Percentiles rank a stretch among this genome's conserved stretches.
Conservation (phyloP, 352 stramenopile species). For the Globisporangium sylvaticum region DNA sequence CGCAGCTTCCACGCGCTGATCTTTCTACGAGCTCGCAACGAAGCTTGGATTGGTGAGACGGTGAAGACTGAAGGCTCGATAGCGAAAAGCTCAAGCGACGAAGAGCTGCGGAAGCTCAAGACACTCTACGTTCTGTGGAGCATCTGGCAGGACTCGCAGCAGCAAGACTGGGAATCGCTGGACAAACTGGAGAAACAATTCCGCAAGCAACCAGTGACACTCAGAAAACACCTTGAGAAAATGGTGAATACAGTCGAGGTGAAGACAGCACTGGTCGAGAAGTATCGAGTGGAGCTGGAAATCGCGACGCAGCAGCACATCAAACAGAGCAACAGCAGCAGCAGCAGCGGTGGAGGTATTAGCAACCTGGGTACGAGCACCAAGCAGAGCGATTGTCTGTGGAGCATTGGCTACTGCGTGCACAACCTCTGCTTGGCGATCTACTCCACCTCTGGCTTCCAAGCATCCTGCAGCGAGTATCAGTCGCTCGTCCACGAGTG, state of each 20-base stretch:
- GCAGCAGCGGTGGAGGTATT: neutral
- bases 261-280: constrained; percentile 24
- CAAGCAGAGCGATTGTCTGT: neutral
- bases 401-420: constrained; percentile 40
- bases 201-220: constrained; percentile 20
- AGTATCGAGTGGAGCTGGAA: constrained; percentile 44
- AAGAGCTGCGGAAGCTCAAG: constrained; percentile 12
- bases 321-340: neutral
- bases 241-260: constrained; percentile 10
- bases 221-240: constrained; percentile 19
- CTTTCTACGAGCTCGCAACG: constrained; percentile 41
- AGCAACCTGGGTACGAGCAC: neutral
- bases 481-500: constrained; percentile 13
- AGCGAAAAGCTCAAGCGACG: neutral
- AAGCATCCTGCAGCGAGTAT: constrained; percentile 48
- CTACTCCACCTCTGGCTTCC: constrained; percentile 47
- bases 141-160: constrained; percentile 23
- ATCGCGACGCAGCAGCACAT: constrained; percentile 28
- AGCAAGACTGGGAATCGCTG: constrained; percentile 23
- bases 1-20: constrained; percentile 47
- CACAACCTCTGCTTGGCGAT: constrained; percentile 60
- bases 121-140: constrained; percentile 35
- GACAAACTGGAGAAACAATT: constrained; percentile 34
- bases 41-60: constrained; percentile 21
- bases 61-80: neutral